Conservation (phyloP, 257 asterid species). For the Catharanthus roseus region DNA sequence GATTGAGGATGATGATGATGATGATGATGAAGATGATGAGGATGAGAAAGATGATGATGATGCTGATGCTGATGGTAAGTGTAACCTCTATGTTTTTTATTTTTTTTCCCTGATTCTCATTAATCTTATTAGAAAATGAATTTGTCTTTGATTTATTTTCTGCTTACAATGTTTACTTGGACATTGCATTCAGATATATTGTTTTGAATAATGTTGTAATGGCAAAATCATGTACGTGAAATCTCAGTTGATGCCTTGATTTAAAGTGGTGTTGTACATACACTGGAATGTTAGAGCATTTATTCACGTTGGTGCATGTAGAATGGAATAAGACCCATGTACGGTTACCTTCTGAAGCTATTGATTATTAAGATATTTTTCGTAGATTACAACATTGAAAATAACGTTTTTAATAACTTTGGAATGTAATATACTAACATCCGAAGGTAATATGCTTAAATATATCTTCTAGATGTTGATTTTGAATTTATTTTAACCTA, state of each 20-base stretch:
- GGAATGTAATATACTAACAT: too few relatives aligned
- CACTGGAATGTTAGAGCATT: background rate
- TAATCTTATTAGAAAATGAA: background rate
- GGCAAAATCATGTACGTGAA: background rate
- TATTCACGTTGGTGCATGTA: background rate
- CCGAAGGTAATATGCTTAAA: background rate
- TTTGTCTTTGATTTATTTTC: background rate
- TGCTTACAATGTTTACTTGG: background rate
- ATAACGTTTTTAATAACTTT: too few relatives aligned
- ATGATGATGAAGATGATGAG: slow-evolving; percentile 46
- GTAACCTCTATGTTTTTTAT: background rate
- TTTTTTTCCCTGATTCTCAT: background rate
- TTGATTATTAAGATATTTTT: background rate
- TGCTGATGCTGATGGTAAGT: slow-evolving; percentile 49
- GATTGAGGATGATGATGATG: slow-evolving; percentile 56
- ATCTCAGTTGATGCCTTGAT: background rate
- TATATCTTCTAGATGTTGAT: background rate
- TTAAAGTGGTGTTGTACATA: background rate
- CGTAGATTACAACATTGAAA: too few relatives aligned
- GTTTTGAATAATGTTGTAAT: background rate
- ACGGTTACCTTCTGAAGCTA: background rate
- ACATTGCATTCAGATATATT: background rate
- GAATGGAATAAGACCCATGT: too few relatives aligned
- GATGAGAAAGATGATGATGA: slow-evolving; percentile 58
- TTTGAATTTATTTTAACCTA: background rate